Conservation (phyloP, 148 eudicot species). For the Gaultheria prostrata region DNA sequence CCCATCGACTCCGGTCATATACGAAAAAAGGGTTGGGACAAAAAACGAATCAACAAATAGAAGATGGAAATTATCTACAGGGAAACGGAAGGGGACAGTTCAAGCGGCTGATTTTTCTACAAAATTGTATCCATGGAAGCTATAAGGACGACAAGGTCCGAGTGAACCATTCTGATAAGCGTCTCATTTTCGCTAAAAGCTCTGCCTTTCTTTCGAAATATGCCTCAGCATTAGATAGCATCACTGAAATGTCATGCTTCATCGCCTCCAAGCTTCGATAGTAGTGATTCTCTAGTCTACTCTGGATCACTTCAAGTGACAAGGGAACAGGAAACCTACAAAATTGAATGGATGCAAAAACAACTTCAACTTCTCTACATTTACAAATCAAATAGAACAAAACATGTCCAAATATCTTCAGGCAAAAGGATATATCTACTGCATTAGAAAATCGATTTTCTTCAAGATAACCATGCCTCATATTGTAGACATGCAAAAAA, state of each 20-base stretch:
- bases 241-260: conserved; percentile 65
- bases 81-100: conserved; percentile 14
- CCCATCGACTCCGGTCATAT: background rate
- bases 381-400: background rate
- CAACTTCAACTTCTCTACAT: conserved; percentile 13
- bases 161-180: conserved; percentile 73
- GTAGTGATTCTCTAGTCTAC: conserved; percentile 78
- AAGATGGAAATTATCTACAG: conserved; percentile 30
- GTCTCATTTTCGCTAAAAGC: conserved; percentile 46
- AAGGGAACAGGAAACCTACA: conserved; percentile 91
- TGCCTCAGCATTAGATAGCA: conserved; percentile 68
- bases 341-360: conserved; percentile 9
- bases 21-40: background rate
- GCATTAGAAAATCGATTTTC: background rate
- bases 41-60: conserved; percentile 10
- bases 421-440: background rate
- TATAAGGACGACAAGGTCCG: conserved; percentile 55
- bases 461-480: background rate
- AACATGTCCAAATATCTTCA: background rate
- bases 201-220: conserved; percentile 65
- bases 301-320: conserved; percentile 71
- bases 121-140: conserved; percentile 47
- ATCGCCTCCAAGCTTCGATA: conserved; percentile 77
- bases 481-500: conserved; percentile 1
- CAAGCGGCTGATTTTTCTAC: conserved; percentile 37